Evolutionary conservation across 345 rosid species (phyloP), one percentile per base, ranked within the genome.

Genomic region (Euphorbia pulcherrima): DNA sequence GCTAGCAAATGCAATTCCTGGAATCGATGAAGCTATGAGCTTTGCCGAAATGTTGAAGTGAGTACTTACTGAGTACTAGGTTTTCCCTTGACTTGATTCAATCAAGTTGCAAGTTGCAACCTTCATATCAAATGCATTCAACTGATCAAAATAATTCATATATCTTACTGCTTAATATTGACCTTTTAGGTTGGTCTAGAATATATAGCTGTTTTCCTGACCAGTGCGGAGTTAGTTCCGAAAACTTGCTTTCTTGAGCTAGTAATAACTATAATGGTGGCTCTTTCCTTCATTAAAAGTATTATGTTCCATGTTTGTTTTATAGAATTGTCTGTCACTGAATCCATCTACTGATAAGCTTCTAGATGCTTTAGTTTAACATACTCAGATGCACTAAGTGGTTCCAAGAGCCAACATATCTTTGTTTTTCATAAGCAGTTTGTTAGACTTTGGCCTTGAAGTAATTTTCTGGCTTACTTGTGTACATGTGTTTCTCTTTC

Each of bases 21-120:
- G 99, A 41, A 95, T 95, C 52, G 99, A 95, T 26, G 98, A 92
- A 79, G 99, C 99, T 1, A 92, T 95, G 99, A 95, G 98, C 78
- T 95, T 95, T 72, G 97, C 97, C 0, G 97, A 94, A 83, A 94
- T 91, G 97, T 84, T 92, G 60, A 95, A 95, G 99, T 92, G 81
- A 82, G 75, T 75, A 17, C 28, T 14, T 92, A 95, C 98, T 92
- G 81, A 82, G 75, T 75, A 17, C 28, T 14, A 1, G 57, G 57
- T 1, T 57, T 44, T 62, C 66, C 3, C 29, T 55, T n/a, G 11
- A 35, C 28, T 60, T 50, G 30, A 62, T 75, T 47, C 2, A 18
- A 33, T 58, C 13, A 29, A 27, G 11, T 33, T 44, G 17, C 21
- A 62, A 53, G 29, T 20, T 47, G 17, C 21, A n/a, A n/a, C n/a